Conservation (phyloP, 306 rosid genomes). For the Mimosa bimucronata region DNA sequence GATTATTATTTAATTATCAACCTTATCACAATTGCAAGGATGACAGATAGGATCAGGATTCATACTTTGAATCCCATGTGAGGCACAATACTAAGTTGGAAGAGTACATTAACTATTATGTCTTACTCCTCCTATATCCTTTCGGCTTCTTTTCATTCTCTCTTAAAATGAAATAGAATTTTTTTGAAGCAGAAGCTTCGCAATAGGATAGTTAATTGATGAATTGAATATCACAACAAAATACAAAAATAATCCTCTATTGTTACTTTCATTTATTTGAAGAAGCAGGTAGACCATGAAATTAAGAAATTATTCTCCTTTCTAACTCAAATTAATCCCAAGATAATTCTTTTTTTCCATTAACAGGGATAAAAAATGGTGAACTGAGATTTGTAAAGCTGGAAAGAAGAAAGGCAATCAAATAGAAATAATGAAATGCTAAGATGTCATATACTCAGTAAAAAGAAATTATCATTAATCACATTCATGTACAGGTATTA, state of each 20-base stretch:
- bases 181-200: slow-evolving; percentile 12
- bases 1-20: slow-evolving; percentile 39
- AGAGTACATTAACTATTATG: not conserved
- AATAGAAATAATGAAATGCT: not conserved
- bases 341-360: not conserved
- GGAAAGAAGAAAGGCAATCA: not conserved
- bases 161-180: slow-evolving; percentile 13
- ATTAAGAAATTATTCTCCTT: not conserved
- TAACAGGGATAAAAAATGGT: not conserved
- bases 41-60: slow-evolving; percentile 40
- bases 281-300: not conserved
- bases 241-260: not conserved
- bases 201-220: not conserved
- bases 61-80: slow-evolving; percentile 22
- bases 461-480: not conserved
- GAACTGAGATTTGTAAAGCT: not conserved
- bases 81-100: not conserved
- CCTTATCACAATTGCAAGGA: slow-evolving; percentile 29
- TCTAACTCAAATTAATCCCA: not conserved
- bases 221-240: not conserved
- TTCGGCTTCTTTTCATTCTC: not conserved
- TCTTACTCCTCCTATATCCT: not conserved
- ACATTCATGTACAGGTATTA: slow-evolving; percentile 34
- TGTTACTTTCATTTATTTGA: not conserved
- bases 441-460: slow-evolving; percentile 2